Evolutionary conservation across 2,329 filamentous ascomycete genomes (phyloP).

Genomic region (Cytospora leucostoma): DNA sequence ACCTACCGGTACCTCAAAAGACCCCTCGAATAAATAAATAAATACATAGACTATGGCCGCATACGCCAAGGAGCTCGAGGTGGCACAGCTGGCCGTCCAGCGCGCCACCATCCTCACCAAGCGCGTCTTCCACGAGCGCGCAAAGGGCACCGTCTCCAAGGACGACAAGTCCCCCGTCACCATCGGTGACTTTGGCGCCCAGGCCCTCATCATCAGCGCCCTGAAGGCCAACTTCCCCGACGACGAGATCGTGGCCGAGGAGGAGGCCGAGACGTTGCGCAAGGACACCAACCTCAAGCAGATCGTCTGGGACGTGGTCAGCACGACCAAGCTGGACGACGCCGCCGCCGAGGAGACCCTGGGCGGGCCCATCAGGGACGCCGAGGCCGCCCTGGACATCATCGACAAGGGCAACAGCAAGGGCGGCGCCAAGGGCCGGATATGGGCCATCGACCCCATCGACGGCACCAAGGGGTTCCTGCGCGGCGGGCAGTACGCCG

Average conservation of each 20-base stretch:
- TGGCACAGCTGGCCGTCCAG: constrained; percentile 88
- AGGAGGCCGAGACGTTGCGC: constrained; percentile 82
- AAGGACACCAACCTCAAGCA: constrained; percentile 68
- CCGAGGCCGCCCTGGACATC: constrained; percentile 62
- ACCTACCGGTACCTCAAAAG: not conserved
- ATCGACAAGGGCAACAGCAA: constrained; percentile 70
- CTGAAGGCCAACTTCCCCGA: constrained; percentile 86
- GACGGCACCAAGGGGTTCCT: constrained; percentile 98
- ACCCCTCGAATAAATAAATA: constrained; percentile 24
- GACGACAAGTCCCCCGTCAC: constrained; percentile 96
- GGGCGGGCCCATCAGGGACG: constrained; percentile 64
- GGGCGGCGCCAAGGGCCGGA: constrained; percentile 73
- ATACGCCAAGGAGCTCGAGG: constrained; percentile 78
- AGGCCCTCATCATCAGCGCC: constrained; percentile 91
- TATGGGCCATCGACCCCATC: constrained; percentile 97
- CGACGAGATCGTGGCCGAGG: constrained; percentile 92
- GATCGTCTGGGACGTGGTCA: constrained; percentile 83
- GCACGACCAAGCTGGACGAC: constrained; percentile 68
- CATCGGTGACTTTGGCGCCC: constrained; percentile 95
- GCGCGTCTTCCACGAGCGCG: constrained; percentile 70
- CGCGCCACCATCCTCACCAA: constrained; percentile 62
- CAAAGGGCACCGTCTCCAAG: constrained; percentile 93
- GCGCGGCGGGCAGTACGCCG: constrained; percentile 93
- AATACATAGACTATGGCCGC: constrained; percentile 57
- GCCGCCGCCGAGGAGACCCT: constrained; percentile 64